Conservation (phyloP, 179 eudicot species). For the Silene coronaria region DNA sequence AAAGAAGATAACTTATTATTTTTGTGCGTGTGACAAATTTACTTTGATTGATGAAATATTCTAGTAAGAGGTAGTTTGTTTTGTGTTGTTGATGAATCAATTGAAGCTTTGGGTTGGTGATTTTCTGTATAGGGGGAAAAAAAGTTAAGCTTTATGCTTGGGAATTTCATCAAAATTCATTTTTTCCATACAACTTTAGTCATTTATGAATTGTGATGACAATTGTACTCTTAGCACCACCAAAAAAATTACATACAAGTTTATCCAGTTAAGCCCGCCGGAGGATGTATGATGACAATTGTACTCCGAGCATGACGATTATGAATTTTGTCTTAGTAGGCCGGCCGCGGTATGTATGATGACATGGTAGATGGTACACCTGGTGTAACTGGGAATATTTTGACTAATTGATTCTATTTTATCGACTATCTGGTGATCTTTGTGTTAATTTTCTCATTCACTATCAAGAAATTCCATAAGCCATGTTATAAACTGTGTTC, state of each 20-base stretch:
- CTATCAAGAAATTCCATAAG: not conserved
- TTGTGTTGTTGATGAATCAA: not conserved
- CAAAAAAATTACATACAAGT: not conserved
- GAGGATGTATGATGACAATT: too few relatives aligned
- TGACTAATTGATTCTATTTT: not conserved
- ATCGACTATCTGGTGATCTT: not conserved
- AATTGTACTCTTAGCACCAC: not conserved
- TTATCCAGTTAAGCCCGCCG: not conserved
- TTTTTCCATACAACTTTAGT: not conserved
- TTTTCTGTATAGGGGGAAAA: not conserved
- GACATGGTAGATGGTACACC: too few relatives aligned
- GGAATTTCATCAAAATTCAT: not conserved
- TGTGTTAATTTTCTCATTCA: not conserved
- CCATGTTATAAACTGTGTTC: not conserved
- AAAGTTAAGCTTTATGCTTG: not conserved
- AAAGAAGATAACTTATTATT: not conserved
- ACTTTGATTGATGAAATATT: not conserved
- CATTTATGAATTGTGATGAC: too few relatives aligned
- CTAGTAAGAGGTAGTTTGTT: not conserved
- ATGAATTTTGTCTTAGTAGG: too few relatives aligned
- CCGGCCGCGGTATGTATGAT: too few relatives aligned
- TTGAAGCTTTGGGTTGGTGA: not conserved
- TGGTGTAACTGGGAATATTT: too few relatives aligned
- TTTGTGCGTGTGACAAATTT: not conserved
- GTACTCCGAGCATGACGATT: too few relatives aligned